Evolutionary conservation across 139 green algal genomes (phyloP).

Genomic region (Chlamydomonas urium): DNA sequence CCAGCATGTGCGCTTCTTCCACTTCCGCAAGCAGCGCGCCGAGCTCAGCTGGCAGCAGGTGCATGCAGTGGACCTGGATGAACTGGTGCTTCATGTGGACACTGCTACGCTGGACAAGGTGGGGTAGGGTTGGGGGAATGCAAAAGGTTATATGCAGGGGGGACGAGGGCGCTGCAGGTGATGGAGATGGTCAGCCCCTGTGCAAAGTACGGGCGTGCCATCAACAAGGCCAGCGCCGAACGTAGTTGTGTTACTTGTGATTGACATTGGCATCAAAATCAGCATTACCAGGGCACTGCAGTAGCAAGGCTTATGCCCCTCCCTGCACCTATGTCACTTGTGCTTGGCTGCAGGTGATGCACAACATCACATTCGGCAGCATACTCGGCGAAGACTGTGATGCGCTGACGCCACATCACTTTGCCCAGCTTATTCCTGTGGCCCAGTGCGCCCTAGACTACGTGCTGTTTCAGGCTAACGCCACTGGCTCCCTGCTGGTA

Average conservation of each 20-base stretch:
- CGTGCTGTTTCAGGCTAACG: conserved; percentile 40
- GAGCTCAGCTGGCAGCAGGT: conserved; percentile 34
- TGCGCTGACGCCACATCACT: conserved; percentile 44
- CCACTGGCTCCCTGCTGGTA: conserved; percentile 33
- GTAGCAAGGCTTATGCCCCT: no score
- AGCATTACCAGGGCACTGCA: no score
- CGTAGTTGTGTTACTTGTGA: no score
- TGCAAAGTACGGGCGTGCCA: no score
- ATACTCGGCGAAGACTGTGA: conserved; percentile 37
- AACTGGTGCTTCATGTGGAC: conserved; percentile 14
- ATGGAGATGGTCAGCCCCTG: no score
- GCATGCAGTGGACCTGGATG: conserved; percentile 21
- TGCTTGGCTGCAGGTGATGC: conserved; percentile 35
- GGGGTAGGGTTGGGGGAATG: neutral
- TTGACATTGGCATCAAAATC: no score
- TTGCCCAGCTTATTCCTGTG: conserved; percentile 35
- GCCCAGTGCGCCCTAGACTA: conserved; percentile 39
- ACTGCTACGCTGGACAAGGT: conserved; percentile 6
- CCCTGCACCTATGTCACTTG: no score
- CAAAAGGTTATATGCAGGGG: no score
- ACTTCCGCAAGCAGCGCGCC: conserved; percentile 40
- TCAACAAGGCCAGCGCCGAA: no score
- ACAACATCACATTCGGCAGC: conserved; percentile 30
- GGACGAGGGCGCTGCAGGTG: no score
- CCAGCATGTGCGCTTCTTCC: conserved; percentile 32